Conservation (phyloP, 2,329 filamentous ascomycete species). For the Fusarium annulatum region DNA sequence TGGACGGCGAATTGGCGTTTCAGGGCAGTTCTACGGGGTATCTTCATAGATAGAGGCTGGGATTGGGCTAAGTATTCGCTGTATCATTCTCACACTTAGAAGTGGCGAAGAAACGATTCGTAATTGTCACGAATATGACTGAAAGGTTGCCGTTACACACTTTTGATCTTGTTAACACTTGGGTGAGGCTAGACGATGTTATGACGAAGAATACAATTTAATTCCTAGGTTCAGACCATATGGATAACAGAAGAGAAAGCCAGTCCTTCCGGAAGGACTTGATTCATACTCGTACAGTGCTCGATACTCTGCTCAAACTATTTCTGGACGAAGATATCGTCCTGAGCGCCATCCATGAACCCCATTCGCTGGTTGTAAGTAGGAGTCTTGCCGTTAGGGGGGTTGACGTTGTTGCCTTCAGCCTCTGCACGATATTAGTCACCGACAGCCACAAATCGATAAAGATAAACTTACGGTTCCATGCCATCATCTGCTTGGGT, state of each 20-base stretch:
- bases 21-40: not conserved
- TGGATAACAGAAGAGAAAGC: not conserved
- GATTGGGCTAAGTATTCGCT: not conserved
- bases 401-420: conserved; percentile 50
- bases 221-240: too few relatives aligned
- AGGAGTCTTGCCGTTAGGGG: conserved; percentile 44
- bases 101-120: not conserved
- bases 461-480: conserved; percentile 51
- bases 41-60: not conserved
- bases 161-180: not conserved
- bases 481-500: conserved; percentile 63
- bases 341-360: conserved; percentile 48
- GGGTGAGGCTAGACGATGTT: fast-evolving
- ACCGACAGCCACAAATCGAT: not conserved
- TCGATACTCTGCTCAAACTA: not conserved
- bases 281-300: not conserved
- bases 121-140: not conserved
- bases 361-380: conserved; percentile 51
- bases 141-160: not conserved
- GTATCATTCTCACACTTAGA: not conserved
- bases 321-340: conserved; percentile 45
- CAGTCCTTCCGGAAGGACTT: conserved; percentile 12
- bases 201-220: not conserved
- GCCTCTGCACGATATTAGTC: conserved; percentile 38
- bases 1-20: conserved; percentile 26